These are phyloP conservation scores for Zhuliangozyma blackwelliae DNA, from an alignment of 1,139 yeast genomes.

Conservation along the genomic window DNA sequence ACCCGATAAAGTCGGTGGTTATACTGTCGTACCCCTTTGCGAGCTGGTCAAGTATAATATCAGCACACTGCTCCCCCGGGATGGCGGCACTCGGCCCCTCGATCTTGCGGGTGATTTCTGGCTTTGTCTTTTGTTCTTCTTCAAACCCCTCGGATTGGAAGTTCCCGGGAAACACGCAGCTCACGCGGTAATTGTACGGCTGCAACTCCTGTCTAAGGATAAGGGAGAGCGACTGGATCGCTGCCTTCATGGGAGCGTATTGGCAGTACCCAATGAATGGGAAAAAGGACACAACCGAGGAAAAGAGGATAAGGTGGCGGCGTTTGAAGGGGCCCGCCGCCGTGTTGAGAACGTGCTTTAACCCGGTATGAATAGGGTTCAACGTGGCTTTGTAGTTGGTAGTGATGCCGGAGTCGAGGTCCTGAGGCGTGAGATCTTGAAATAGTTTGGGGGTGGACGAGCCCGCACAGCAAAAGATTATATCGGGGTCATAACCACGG, in stretches of 20 bases:
- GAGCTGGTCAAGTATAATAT: constrained; percentile 52
- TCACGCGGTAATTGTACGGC: constrained; percentile 59
- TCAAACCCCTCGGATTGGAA: constrained; percentile 84
- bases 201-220: constrained; percentile 77
- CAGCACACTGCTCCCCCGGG: constrained; percentile 63
- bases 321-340: neutral
- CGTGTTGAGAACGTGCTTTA: constrained; percentile 27
- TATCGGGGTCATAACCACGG: constrained; percentile 53
- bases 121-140: constrained; percentile 81
- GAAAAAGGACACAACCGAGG: constrained; percentile 78
- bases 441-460: constrained; percentile 78
- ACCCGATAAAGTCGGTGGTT: constrained; percentile 82
- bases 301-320: constrained; percentile 69
- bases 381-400: constrained; percentile 73
- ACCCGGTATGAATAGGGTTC: constrained; percentile 61
- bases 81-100: constrained; percentile 84
- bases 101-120: constrained; percentile 71
- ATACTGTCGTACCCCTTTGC: constrained; percentile 67
- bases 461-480: constrained; percentile 84
- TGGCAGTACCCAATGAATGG: constrained; percentile 90
- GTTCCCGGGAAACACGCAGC: constrained; percentile 79
- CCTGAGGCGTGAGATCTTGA: constrained; percentile 56
- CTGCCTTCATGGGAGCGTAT: constrained; percentile 87
- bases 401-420: constrained; percentile 57
- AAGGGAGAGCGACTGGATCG: constrained; percentile 70